A percentile compares a stretch with the other conserved stretches of the same genome.
These are phyloP conservation scores for Thuja plicata DNA, from an alignment of 83 land plant genomes.

Conservation along the genomic window DNA sequence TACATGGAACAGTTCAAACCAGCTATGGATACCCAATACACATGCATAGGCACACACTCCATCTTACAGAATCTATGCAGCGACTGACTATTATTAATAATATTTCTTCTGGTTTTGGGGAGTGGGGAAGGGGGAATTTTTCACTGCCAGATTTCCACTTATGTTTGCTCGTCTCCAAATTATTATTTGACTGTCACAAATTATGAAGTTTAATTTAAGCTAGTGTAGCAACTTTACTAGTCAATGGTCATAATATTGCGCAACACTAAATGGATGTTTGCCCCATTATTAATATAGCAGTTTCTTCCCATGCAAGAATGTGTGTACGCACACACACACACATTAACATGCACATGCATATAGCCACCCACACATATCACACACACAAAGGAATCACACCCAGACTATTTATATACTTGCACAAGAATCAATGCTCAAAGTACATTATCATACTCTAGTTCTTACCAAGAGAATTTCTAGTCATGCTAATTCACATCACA, in stretches of 20 bases:
- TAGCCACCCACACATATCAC: no score
- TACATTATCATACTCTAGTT: neutral
- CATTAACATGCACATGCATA: neutral
- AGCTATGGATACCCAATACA: neutral
- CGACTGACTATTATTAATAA: neutral
- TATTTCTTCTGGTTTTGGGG: neutral
- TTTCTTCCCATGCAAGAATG: neutral
- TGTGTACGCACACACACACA: neutral
- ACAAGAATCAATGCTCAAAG: neutral
- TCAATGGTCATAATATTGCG: neutral
- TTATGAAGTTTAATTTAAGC: neutral
- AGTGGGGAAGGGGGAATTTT: neutral
- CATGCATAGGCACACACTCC: neutral
- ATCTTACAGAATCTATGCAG: neutral
- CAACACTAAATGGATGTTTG: neutral
- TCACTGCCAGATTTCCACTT: neutral
- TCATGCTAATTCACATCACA: neutral
- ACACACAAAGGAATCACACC: neutral
- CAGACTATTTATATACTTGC: neutral
- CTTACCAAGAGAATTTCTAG: neutral
- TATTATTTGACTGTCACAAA: neutral
- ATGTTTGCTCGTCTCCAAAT: neutral
- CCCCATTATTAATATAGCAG: neutral
- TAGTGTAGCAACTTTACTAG: neutral
- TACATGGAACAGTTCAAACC: no score